A percentile compares a stretch with the other conserved stretches of the same genome.
phyloP scores from a whole-genome alignment of 2,329 filamentous ascomycete genomes.

The Colletotrichum paranaense region DNA sequence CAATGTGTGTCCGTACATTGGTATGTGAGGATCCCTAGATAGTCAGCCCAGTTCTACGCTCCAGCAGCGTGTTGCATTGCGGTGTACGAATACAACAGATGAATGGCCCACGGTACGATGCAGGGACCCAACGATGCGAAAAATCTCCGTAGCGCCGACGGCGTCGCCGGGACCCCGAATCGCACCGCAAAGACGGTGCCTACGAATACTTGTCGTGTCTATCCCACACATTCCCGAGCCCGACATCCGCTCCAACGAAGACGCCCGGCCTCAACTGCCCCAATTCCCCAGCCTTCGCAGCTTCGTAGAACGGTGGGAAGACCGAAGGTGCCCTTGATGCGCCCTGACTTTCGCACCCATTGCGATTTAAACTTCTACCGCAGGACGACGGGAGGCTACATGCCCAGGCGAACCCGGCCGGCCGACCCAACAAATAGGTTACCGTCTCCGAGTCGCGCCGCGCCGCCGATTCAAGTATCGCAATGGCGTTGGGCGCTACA shows the following conservation, averaged over 20 bases:
- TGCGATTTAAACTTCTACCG: neutral
- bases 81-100: neutral
- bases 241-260: neutral
- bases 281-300: neutral
- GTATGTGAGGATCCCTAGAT: neutral
- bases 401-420: neutral
- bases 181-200: neutral
- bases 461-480: neutral
- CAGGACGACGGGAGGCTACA: neutral
- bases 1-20: too few species aligned
- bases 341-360: neutral
- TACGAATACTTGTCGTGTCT: neutral
- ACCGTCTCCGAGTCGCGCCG: neutral
- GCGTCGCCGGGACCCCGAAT: slow-evolving; percentile 25
- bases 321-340: neutral
- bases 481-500: neutral
- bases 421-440: neutral
- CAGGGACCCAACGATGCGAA: neutral
- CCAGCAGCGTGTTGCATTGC: neutral
- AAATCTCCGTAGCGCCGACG: slow-evolving; percentile 20
- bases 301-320: neutral
- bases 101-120: neutral
- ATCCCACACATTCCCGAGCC: slow-evolving; percentile 4
- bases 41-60: neutral
- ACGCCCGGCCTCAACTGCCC: neutral